Evolutionary conservation across 164 flowering plant genomes (phyloP), one percentile per base, ranked within the genome.

Genomic region (Tetrastigma voinierianum): DNA sequence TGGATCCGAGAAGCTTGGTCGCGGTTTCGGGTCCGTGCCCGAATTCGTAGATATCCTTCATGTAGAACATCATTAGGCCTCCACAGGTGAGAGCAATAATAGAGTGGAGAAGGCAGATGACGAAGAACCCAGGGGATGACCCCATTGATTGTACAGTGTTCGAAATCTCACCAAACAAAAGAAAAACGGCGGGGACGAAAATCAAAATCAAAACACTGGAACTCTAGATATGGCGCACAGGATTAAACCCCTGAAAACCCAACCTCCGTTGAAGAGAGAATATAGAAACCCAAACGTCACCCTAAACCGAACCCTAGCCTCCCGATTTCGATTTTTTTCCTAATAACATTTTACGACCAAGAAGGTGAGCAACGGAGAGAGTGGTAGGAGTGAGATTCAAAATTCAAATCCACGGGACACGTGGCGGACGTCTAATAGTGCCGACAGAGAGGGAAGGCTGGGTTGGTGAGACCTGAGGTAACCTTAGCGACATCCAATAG

Each of bases 11-110:
- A 0, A 90, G 85, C 76, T 68, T 77, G 5, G 63, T 59, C 1
- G 86, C 84, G 1, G 76, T 71, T 25, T 82, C 86, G 53, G 44
- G 62, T n/a, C 93, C 93, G 60, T 85, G 87, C 1, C 83, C 78
- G 17, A 88, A 72, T 40, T 69, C 75, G 61, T 80, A 82, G 61
- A 88, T 62, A 10, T 77, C 84, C 64, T 76, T 67, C 59, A 73
- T 62, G 74, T 73, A 67, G 78, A 80, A 80, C 84, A 84, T 82
- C 81, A 84, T 82, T 9, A 74, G 72, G 19, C 66, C 62, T 14
- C 86, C 88, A 47, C 83, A 52, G 6, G 77, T 57, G 9, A 74
- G 44, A 1, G 88, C 85, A 67, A 84, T 70, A 13, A 68, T 46
- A 1, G 84, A 67, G 70, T 84, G 88, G 53, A 82, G 81, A 24